phyloP scores from a whole-genome alignment of 495 filamentous ascomycete species.

The Penicillium paxilli region DNA sequence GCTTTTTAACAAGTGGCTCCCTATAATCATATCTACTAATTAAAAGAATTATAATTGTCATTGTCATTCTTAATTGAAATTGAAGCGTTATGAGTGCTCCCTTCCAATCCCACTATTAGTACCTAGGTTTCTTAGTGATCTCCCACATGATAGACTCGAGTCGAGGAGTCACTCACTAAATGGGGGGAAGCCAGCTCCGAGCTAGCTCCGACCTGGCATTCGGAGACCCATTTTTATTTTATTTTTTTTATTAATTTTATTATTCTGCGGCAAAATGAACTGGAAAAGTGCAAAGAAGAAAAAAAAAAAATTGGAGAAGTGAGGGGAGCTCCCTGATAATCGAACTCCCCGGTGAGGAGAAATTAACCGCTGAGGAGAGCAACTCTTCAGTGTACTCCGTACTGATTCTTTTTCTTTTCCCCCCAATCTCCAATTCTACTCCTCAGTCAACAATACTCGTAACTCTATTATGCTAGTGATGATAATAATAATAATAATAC shows the following conservation, averaged over 20 bases:
- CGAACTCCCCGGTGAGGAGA: constrained; percentile 31
- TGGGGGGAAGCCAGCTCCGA: not conserved
- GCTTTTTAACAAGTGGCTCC: not conserved
- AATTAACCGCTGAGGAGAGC: constrained; percentile 25
- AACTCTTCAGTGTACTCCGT: too few relatives aligned
- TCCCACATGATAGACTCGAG: too few relatives aligned
- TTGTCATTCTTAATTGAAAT: too few relatives aligned
- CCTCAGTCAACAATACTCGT: not conserved
- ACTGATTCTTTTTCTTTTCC: not conserved
- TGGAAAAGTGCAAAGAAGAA: not conserved
- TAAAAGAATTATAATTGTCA: not conserved
- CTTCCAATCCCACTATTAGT: too few relatives aligned
- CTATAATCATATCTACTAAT: not conserved
- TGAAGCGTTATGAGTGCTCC: too few relatives aligned
- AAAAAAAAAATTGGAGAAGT: constrained; percentile 24
- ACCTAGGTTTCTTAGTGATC: too few relatives aligned
- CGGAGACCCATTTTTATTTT: constrained; percentile 1
- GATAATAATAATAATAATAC: too few relatives aligned
- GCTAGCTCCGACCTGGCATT: not conserved
- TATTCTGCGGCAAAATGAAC: constrained; percentile 7
- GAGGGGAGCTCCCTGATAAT: constrained; percentile 18
- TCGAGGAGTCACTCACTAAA: not conserved
- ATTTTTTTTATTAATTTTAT: not conserved
- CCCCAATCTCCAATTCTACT: not conserved
- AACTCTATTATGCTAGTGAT: too few relatives aligned